phyloP scores from a whole-genome alignment of 1,284 basidiomycete genomes.

The Heterobasidion irregulare region DNA sequence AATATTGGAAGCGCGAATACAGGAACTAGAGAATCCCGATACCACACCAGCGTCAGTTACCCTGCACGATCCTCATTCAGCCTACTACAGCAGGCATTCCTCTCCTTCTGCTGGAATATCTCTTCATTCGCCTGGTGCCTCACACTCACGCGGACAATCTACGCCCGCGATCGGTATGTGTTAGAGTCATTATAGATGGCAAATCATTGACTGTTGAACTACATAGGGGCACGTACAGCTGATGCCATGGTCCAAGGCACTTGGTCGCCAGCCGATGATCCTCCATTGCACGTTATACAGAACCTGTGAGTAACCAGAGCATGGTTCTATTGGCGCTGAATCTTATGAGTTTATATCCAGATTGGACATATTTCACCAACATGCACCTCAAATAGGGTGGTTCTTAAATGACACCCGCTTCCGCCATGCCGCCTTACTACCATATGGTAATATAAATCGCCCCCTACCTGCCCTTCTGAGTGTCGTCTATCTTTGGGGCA shows the following conservation, averaged over 20 bases:
- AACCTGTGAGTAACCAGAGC: conserved; percentile 10
- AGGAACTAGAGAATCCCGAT: conserved; percentile 26
- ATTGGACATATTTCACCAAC: conserved; percentile 14
- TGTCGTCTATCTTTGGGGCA: conserved; percentile 42
- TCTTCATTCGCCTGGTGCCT: background rate
- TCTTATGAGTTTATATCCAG: conserved; percentile 6
- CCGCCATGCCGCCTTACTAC: conserved; percentile 16
- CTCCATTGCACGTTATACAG: conserved; percentile 10
- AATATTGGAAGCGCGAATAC: conserved; percentile 25
- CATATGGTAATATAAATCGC: conserved; percentile 26
- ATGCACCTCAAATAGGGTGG: conserved; percentile 20
- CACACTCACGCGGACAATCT: background rate
- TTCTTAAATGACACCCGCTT: conserved; percentile 25
- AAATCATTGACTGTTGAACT: no score
- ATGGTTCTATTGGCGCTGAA: no score
- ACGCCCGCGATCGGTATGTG: background rate
- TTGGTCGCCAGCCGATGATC: conserved; percentile 13
- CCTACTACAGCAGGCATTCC: background rate
- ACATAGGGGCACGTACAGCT: background rate
- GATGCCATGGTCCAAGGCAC: background rate
- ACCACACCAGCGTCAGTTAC: conserved; percentile 16
- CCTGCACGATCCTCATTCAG: conserved; percentile 23
- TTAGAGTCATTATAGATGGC: background rate
- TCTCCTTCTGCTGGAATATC: background rate
- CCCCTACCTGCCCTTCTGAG: conserved; percentile 40